Percentiles rank a stretch among this genome's conserved stretches.
Evolutionary conservation across 1,139 yeast genomes (phyloP).

Genomic region (Candida sojae): DNA sequence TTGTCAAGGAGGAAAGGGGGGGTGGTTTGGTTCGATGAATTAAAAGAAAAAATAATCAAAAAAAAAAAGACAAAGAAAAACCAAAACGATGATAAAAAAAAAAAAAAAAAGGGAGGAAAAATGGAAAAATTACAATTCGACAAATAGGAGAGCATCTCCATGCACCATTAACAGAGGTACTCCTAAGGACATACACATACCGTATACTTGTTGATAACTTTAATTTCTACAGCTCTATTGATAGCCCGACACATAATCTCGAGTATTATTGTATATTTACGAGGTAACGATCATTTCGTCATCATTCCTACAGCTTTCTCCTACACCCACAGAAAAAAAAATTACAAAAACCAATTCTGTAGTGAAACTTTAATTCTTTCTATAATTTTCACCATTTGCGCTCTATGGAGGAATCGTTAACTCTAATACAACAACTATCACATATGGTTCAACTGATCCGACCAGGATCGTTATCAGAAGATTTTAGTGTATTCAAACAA

Average conservation of each 20-base stretch:
- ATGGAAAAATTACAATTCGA: too few species aligned
- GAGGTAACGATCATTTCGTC: neutral
- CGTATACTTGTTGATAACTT: too few species aligned
- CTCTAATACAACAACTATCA: constrained; percentile 8
- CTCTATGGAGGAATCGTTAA: constrained; percentile 6
- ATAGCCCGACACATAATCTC: neutral
- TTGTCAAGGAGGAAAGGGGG: neutral
- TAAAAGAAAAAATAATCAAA: neutral
- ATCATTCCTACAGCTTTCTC: neutral
- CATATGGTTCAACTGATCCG: neutral
- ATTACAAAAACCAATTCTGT: neutral
- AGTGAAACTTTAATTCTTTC: neutral
- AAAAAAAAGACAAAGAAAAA: too few species aligned
- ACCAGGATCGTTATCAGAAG: constrained; percentile 2
- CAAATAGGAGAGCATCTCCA: too few species aligned
- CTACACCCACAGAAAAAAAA: neutral
- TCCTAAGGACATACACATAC: too few species aligned
- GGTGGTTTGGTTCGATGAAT: neutral
- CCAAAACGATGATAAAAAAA: too few species aligned
- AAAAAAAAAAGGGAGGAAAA: too few species aligned
- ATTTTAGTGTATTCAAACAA: constrained; percentile 1
- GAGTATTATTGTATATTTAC: neutral
- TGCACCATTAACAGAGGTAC: too few species aligned
- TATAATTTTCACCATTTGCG: neutral
- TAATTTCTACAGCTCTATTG: neutral